Evolutionary conservation across 2,329 filamentous ascomycete genomes (phyloP).

Genomic region (Hypocrella siamensis): DNA sequence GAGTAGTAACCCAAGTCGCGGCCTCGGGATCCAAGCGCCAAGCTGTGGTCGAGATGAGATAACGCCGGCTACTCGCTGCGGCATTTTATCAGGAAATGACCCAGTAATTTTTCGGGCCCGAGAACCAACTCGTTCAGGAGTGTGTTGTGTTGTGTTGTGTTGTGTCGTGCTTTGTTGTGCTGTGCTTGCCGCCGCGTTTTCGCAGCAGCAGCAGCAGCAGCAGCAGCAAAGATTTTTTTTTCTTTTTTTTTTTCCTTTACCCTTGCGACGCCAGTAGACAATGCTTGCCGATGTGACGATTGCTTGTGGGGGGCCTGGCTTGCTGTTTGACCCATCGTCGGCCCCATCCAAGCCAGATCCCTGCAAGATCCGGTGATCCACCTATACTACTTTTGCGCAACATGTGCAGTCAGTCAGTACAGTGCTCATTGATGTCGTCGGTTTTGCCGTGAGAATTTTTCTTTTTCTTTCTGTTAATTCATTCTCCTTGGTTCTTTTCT

Average conservation of each 20-base stretch:
- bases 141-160: too few relatives aligned
- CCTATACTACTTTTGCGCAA: constrained; percentile 1
- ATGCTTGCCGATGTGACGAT: constrained; percentile 4
- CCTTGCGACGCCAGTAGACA: constrained; percentile 2
- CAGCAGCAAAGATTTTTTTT: neutral
- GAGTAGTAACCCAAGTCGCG: constrained; percentile 2
- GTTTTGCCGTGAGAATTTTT: too few relatives aligned
- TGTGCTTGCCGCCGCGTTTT: too few relatives aligned
- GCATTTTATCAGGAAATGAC: constrained; percentile 14
- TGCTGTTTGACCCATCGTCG: neutral
- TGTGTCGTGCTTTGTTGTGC: too few relatives aligned
- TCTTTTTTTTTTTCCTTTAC: constrained; percentile 9
- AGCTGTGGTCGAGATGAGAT: constrained; percentile 10
- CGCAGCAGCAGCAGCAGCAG: neutral
- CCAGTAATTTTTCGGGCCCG: neutral
- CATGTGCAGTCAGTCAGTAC: neutral
- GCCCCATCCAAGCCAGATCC: constrained; percentile 1
- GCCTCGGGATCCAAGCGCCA: too few relatives aligned
- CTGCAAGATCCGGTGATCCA: constrained; percentile 6
- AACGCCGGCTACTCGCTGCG: too few relatives aligned
- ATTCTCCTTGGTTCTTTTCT: too few relatives aligned
- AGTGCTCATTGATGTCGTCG: neutral
- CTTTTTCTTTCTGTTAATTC: too few relatives aligned
- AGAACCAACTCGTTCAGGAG: too few relatives aligned
- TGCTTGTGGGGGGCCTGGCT: constrained; percentile 3